phyloP scores from a whole-genome alignment of 2,329 filamentous ascomycete genomes.

The Sporothrix sp. region DNA sequence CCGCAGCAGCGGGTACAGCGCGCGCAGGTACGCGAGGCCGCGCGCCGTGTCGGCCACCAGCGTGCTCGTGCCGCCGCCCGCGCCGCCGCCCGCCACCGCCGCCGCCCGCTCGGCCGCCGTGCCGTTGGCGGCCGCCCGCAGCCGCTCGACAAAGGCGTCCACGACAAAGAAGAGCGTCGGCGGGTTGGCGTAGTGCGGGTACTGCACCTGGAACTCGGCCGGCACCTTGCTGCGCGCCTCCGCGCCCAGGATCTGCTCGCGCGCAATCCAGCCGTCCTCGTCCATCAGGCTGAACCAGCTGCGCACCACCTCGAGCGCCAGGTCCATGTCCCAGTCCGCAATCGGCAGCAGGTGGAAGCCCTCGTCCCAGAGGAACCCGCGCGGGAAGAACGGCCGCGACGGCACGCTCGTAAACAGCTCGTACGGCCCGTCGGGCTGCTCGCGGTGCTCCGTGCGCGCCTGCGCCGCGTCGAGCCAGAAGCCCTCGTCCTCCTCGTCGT shows the following conservation, averaged over 20 bases:
- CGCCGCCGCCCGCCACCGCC: slow-evolving; percentile 25
- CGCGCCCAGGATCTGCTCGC: slow-evolving; percentile 85
- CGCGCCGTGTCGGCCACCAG: slow-evolving; percentile 59
- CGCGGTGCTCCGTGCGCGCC: slow-evolving; percentile 58
- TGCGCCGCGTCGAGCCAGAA: slow-evolving; percentile 91
- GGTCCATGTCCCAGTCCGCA: slow-evolving; percentile 86
- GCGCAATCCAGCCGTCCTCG: slow-evolving; percentile 92
- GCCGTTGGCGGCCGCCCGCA: slow-evolving; percentile 45
- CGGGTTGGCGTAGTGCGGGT: slow-evolving; percentile 95
- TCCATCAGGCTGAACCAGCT: slow-evolving; percentile 97
- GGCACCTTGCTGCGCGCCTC: slow-evolving; percentile 96
- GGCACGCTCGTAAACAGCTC: slow-evolving; percentile 88
- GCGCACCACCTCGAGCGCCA: slow-evolving; percentile 77
- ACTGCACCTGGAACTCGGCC: slow-evolving; percentile 84
- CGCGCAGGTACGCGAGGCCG: slow-evolving; percentile 60
- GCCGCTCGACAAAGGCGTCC: slow-evolving; percentile 71
- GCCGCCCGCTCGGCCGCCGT: slow-evolving; percentile 31
- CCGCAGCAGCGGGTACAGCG: slow-evolving; percentile 77
- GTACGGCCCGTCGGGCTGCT: slow-evolving; percentile 67
- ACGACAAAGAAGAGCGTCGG: slow-evolving; percentile 89
- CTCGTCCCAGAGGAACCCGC: slow-evolving; percentile 96
- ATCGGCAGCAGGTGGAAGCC: slow-evolving; percentile 91
- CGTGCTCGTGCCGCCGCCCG: slow-evolving; percentile 42
- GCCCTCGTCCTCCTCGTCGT: slow-evolving; percentile 88
- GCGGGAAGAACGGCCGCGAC: slow-evolving; percentile 89